Evolutionary conservation across 1,284 basidiomycete genomes (phyloP).

Genomic region (Ganoderma leucocontextum): DNA sequence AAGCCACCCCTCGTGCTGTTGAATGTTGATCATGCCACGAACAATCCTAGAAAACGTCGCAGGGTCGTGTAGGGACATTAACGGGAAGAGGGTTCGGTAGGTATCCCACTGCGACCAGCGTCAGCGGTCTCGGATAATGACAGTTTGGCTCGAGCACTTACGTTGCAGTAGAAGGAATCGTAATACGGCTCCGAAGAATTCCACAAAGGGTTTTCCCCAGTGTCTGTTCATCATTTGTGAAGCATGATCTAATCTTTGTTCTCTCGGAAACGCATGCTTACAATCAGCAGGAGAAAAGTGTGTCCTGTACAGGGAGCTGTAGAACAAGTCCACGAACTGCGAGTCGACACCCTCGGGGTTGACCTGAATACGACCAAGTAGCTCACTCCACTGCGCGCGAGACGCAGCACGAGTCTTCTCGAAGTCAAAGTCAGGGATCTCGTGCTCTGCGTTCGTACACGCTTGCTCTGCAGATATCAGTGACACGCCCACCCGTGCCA

Average conservation of each 20-base stretch:
- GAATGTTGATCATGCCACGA: slow-evolving; percentile 70
- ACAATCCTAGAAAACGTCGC: slow-evolving; percentile 63
- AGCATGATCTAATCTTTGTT: neutral
- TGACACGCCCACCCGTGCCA: slow-evolving; percentile 67
- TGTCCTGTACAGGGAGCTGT: slow-evolving; percentile 70
- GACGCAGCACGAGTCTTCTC: slow-evolving; percentile 53
- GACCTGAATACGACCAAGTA: slow-evolving; percentile 62
- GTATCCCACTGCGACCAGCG: slow-evolving; percentile 64
- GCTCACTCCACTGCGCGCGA: slow-evolving; percentile 62
- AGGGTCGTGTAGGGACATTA: slow-evolving; percentile 68
- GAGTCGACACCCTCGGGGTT: slow-evolving; percentile 55
- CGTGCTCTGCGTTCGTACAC: slow-evolving; percentile 64
- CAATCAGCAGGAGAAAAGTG: slow-evolving; percentile 75
- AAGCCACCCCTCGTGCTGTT: slow-evolving; percentile 72
- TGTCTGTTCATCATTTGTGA: slow-evolving; percentile 49
- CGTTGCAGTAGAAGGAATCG: slow-evolving; percentile 76
- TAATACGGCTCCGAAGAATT: slow-evolving; percentile 71
- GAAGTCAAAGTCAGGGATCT: slow-evolving; percentile 67
- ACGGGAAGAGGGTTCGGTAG: slow-evolving; percentile 64
- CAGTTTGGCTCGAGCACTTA: slow-evolving; percentile 37
- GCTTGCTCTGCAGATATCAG: slow-evolving; percentile 68
- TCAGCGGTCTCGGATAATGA: neutral
- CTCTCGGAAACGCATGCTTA: slow-evolving; percentile 32
- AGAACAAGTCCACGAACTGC: slow-evolving; percentile 61
- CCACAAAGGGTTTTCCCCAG: slow-evolving; percentile 73